A percentile compares a stretch with the other conserved stretches of the same genome.
These are phyloP conservation scores for Euphorbia lathyris DNA, from an alignment of 345 rosid species.

Conservation along the genomic window DNA sequence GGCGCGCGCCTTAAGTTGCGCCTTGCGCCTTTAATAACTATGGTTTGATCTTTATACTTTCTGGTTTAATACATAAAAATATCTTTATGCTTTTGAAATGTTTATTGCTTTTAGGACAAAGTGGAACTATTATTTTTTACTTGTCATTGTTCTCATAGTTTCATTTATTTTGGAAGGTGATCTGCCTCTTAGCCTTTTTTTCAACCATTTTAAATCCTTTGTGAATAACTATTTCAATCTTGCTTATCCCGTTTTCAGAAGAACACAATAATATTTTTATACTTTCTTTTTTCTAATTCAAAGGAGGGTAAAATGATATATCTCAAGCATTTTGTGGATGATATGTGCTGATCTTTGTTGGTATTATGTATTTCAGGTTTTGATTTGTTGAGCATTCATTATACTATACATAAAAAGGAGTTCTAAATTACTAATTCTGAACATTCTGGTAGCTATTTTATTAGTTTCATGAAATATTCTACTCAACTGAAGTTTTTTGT, in stretches of 20 bases:
- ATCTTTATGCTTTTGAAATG: too few relatives aligned
- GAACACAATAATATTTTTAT: not conserved
- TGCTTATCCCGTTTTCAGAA: not conserved
- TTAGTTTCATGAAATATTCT: not conserved
- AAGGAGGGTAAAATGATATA: not conserved
- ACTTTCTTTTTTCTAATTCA: not conserved
- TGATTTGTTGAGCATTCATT: not conserved
- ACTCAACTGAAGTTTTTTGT: not conserved
- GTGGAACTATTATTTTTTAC: too few relatives aligned
- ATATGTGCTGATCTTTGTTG: not conserved
- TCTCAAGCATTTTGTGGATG: not conserved
- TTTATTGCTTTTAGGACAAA: too few relatives aligned
- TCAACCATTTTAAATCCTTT: too few relatives aligned
- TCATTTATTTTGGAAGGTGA: too few relatives aligned
- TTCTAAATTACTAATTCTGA: not conserved
- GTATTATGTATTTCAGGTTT: not conserved
- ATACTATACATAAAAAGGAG: not conserved
- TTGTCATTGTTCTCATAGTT: too few relatives aligned
- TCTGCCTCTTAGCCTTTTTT: too few relatives aligned
- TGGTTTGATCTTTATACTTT: too few relatives aligned
- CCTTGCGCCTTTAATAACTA: too few relatives aligned
- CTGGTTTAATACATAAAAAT: too few relatives aligned
- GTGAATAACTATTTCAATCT: too few relatives aligned
- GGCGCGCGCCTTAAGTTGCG: too few relatives aligned
- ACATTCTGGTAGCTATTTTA: not conserved